phyloP scores from a whole-genome alignment of 768 basidiomycete genomes.

The Leccinum uliginosum region DNA sequence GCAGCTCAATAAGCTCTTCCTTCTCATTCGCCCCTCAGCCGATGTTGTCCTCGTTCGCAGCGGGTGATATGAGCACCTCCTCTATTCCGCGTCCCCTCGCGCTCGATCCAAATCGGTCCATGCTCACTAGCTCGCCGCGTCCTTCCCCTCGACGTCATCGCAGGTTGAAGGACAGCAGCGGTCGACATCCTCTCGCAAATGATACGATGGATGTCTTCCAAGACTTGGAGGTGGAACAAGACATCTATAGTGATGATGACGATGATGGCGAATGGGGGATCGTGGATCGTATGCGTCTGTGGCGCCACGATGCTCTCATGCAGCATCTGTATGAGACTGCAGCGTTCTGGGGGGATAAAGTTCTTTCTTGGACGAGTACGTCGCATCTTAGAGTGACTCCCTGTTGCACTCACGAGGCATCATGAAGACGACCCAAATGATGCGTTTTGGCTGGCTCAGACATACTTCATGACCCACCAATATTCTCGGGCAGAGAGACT shows the following conservation, averaged over 20 bases:
- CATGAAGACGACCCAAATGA: conserved; percentile 87
- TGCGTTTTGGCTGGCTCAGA: conserved; percentile 98
- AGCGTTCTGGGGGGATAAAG: conserved; percentile 98
- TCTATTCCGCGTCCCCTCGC: conserved; percentile 53
- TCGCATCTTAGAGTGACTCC: conserved; percentile 20
- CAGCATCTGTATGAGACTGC: conserved; percentile 98
- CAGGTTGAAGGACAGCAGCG: conserved; percentile 50
- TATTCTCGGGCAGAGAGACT: conserved; percentile 92
- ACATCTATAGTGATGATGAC: conserved; percentile 52
- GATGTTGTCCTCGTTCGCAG: conserved; percentile 66
- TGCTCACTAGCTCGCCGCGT: conserved; percentile 69
- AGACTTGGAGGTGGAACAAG: conserved; percentile 56
- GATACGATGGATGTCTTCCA: conserved; percentile 74
- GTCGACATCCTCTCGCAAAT: conserved; percentile 69
- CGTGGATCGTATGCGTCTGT: conserved; percentile 93
- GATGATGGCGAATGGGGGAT: conserved; percentile 76
- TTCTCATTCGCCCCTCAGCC: conserved; percentile 83
- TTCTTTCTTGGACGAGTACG: conserved; percentile 92
- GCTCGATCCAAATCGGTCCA: conserved; percentile 78
- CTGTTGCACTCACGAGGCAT: conserved; percentile 1
- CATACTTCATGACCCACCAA: conserved; percentile 93
- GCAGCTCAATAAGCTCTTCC: conserved; percentile 71
- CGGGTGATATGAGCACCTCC: conserved; percentile 56
- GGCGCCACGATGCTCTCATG: conserved; percentile 97
- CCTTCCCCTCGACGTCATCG: conserved; percentile 61